Base-by-base conservation (phyloP, 805 yeast species). In the Yarrowia bubula region DNA sequence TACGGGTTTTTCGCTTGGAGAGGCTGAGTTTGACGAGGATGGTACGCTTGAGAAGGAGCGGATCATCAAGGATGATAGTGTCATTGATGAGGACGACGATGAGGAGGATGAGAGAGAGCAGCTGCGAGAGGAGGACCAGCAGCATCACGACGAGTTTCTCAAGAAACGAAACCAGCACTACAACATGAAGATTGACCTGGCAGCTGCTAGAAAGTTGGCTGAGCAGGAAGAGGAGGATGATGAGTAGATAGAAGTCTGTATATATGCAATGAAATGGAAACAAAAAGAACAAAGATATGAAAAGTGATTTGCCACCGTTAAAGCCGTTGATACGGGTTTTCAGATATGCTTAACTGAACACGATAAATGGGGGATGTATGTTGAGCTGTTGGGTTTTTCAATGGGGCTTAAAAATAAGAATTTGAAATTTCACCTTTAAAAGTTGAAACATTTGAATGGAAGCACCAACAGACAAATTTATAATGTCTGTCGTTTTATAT, bases 161-260 rank as follows among this genome's bases (percentile, higher is more conserved):
- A 88, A 87, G 70, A 80, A 85, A 83, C 84, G 97, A 72, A 90
- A 89, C 72, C 78, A 82, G 66, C 97, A 92, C 75, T 91, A 91
- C 74, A 90, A 87, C 71, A 75, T 73, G 77, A 73, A 72, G 64
- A 76, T 70, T 35, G 69, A 71, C 38, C 68, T 74, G 42, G 68
- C 71, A 5, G 71, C 69, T 38, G 70, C 73, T 13, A 69, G 65
- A 17, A 46, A 62, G 57, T 68, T 72, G n/a, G 69, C 68, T 2
- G 68, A 61, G 11, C 75, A 70, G 41, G 74, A 69, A n/a, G 74
- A 69, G 7, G 75, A 70, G 13, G 68, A 71, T 15, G 67, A 67
- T 8, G 35, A 51, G 41, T 41, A 39, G 5, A 43, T 14, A 13
- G 33, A 8, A 32, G 14, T 33, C 28, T 32, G 41, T 38, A 17